A percentile compares a stretch with the other conserved stretches of the same genome.
phyloP scores from a whole-genome alignment of 75 land plant species.

The Pseudotsuga menziesii region DNA sequence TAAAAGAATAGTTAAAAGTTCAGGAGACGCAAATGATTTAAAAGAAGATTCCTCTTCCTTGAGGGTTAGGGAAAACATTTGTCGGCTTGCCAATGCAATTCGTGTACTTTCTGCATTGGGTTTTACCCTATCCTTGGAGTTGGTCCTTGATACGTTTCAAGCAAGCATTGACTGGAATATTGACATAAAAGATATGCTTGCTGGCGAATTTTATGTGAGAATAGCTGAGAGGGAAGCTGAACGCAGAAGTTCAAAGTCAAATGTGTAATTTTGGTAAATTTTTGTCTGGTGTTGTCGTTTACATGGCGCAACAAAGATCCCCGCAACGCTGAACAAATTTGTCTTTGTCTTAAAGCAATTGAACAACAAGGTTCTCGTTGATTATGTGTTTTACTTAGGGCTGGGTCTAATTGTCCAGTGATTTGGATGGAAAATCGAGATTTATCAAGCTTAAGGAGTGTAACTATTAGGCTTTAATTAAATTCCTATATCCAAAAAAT shows the following conservation, averaged over 20 bases:
- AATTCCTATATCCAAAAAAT: not conserved
- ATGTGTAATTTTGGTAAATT: not conserved
- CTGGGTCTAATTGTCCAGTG: too few relatives aligned
- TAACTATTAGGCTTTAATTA: not conserved
- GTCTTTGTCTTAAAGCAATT: not conserved
- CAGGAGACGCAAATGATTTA: not conserved
- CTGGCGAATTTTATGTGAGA: slow-evolving; percentile 68
- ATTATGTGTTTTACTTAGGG: not conserved
- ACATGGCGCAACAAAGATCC: too few relatives aligned
- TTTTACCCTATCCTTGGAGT: slow-evolving; percentile 54
- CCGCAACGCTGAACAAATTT: not conserved
- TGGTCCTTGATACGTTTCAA: slow-evolving; percentile 57
- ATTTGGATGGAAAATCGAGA: not conserved
- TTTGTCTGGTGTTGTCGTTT: not conserved
- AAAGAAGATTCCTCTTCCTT: slow-evolving; percentile 28
- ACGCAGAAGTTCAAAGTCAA: slow-evolving; percentile 30
- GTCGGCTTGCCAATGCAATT: slow-evolving; percentile 81
- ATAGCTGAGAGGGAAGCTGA: slow-evolving; percentile 80
- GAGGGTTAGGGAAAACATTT: slow-evolving; percentile 64
- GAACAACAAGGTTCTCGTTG: not conserved
- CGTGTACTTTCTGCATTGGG: slow-evolving; percentile 70
- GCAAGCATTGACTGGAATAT: slow-evolving; percentile 47
- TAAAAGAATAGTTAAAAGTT: slow-evolving; percentile 5
- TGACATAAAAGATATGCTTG: slow-evolving; percentile 79
- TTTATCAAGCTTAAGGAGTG: not conserved